Conservation (phyloP, 192 early-diverging fungal species). For the Linnemannia hyalina region DNA sequence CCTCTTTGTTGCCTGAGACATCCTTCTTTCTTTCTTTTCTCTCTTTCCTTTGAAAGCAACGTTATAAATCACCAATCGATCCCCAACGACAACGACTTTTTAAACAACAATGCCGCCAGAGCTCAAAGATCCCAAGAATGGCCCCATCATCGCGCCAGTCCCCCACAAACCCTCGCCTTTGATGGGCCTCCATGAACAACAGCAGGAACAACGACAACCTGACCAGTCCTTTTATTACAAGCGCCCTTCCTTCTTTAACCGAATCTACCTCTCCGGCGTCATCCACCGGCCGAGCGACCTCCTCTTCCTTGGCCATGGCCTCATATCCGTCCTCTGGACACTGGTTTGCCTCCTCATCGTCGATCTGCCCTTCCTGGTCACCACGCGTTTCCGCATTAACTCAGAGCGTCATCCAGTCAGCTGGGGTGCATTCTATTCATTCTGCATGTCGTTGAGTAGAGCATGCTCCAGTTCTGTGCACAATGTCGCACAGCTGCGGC, state of each 20-base stretch:
- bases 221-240: not conserved
- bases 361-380: slow-evolving; percentile 30
- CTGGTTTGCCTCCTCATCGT: slow-evolving; percentile 12
- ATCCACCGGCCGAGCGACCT: slow-evolving; percentile 38
- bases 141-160: not conserved
- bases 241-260: slow-evolving; percentile 8
- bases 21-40: not conserved
- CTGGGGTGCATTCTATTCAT: slow-evolving; percentile 37
- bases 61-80: not conserved
- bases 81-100: not conserved
- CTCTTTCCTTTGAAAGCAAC: not conserved
- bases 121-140: slow-evolving; percentile 7
- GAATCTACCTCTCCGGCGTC: slow-evolving; percentile 31
- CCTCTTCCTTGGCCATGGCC: slow-evolving; percentile 4
- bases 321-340: slow-evolving; percentile 12
- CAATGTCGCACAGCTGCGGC: slow-evolving; percentile 41
- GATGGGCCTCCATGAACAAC: not conserved
- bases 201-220: not conserved
- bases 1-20: no score
- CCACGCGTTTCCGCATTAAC: slow-evolving; percentile 29
- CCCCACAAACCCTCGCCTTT: not conserved
- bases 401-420: slow-evolving; percentile 30
- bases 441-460: slow-evolving; percentile 45
- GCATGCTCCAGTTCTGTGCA: slow-evolving; percentile 26
- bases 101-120: slow-evolving; percentile 15